Conservation (phyloP, 306 rosid species). For the Cicer chorassanicum region DNA sequence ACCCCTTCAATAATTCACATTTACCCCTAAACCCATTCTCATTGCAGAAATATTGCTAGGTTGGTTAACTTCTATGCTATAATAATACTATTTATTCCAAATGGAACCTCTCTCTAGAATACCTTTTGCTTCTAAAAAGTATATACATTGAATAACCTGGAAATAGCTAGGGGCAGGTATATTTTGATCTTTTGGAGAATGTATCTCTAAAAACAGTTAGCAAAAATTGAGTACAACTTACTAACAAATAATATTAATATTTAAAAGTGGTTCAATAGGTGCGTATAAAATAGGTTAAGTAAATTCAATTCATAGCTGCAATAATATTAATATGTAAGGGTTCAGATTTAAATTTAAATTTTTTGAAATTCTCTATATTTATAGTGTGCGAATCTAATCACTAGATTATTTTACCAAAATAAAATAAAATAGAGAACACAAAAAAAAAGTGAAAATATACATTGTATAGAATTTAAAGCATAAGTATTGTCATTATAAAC, state of each 20-base stretch:
- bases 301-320: too few relatives aligned
- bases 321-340: too few relatives aligned
- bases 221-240: not conserved
- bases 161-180: constrained; percentile 16
- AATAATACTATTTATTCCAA: not conserved
- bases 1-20: constrained; percentile 45
- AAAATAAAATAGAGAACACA: too few relatives aligned
- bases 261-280: constrained; percentile 49
- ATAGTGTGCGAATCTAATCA: too few relatives aligned
- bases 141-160: constrained; percentile 26
- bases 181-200: not conserved
- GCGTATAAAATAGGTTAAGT: not conserved
- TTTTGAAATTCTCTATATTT: rapidly evolving
- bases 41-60: constrained; percentile 22
- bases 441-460: too few relatives aligned
- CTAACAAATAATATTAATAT: not conserved
- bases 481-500: too few relatives aligned
- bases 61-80: not conserved
- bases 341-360: too few relatives aligned
- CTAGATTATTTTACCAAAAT: too few relatives aligned
- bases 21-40: constrained; percentile 24
- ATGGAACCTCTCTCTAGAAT: constrained; percentile 9
- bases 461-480: too few relatives aligned
- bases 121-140: not conserved
- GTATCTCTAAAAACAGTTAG: not conserved